Conservation (phyloP, 805 yeast species). For the Metschnikowia sp. region DNA sequence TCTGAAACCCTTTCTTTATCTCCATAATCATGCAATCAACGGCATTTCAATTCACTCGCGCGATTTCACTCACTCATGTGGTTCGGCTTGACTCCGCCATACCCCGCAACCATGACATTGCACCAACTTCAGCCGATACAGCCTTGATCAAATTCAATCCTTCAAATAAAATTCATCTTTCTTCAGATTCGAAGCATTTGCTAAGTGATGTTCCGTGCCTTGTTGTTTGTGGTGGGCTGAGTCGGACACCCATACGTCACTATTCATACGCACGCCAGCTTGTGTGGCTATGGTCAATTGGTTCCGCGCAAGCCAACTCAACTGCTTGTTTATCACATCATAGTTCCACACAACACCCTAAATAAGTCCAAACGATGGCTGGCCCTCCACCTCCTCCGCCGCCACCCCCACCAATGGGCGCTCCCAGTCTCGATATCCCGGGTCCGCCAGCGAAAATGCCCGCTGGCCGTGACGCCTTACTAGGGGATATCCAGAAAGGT, state of each 20-base stretch:
- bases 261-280: too few species aligned
- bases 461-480: slow-evolving; percentile 45
- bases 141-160: background rate
- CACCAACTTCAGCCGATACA: background rate
- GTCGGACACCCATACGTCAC: too few species aligned
- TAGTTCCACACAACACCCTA: too few species aligned
- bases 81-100: background rate
- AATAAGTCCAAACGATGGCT: slow-evolving; percentile 25
- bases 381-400: slow-evolving; percentile 38
- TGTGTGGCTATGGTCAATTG: too few species aligned
- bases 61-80: background rate
- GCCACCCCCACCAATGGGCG: slow-evolving; percentile 25
- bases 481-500: slow-evolving; percentile 78
- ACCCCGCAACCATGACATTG: background rate
- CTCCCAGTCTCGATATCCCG: slow-evolving; percentile 18
- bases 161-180: too few species aligned
- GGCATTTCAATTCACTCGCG: background rate
- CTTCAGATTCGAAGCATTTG: too few species aligned
- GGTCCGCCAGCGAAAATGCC: slow-evolving; percentile 18
- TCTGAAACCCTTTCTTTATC: too few species aligned
- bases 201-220: too few species aligned
- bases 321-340: too few species aligned
- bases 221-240: too few species aligned
- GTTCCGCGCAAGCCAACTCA: too few species aligned
- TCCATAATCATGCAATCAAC: too few species aligned